phyloP scores from a whole-genome alignment of 495 filamentous ascomycete genomes.

The Podospora pseudoanserina region DNA sequence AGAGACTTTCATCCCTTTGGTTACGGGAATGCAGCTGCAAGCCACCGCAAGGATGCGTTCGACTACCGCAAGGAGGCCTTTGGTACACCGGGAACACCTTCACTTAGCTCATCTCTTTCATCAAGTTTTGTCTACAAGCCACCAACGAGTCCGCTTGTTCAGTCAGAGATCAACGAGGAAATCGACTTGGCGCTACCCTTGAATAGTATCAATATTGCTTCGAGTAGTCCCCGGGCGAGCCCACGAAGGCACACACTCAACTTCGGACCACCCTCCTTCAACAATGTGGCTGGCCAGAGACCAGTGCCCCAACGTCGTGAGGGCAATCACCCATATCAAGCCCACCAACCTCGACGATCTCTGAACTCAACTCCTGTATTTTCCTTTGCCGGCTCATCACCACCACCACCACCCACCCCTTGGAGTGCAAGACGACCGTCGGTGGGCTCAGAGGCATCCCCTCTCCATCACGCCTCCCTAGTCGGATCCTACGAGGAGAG shows the following conservation, averaged over 20 bases:
- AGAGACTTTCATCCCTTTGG: slow-evolving; percentile 40
- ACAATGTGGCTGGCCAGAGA: slow-evolving; percentile 31
- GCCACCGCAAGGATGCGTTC: background rate
- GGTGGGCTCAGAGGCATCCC: slow-evolving; percentile 66
- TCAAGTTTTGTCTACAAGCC: slow-evolving; percentile 81
- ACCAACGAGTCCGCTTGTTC: slow-evolving; percentile 87
- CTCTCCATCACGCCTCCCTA: slow-evolving; percentile 85
- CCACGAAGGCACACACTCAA: slow-evolving; percentile 41
- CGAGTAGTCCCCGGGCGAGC: slow-evolving; percentile 24
- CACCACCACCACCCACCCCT: slow-evolving; percentile 59
- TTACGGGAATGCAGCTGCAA: slow-evolving; percentile 30
- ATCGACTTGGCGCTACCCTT: slow-evolving; percentile 57
- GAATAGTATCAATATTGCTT: slow-evolving; percentile 42
- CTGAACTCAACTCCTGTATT: slow-evolving; percentile 60
- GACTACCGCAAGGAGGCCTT: slow-evolving; percentile 30
- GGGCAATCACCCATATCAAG: slow-evolving; percentile 58
- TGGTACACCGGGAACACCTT: slow-evolving; percentile 49
- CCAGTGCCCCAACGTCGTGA: slow-evolving; percentile 47
- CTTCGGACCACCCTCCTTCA: slow-evolving; percentile 32
- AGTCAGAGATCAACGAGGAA: slow-evolving; percentile 86
- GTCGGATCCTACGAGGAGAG: slow-evolving; percentile 98
- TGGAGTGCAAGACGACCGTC: slow-evolving; percentile 65
- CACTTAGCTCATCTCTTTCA: slow-evolving; percentile 69
- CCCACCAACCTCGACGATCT: slow-evolving; percentile 70
- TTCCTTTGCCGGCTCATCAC: slow-evolving; percentile 49